Evolutionary conservation across 306 rosid genomes (phyloP), one percentile per base, ranked within the genome.

Genomic region (Quercus cerris): DNA sequence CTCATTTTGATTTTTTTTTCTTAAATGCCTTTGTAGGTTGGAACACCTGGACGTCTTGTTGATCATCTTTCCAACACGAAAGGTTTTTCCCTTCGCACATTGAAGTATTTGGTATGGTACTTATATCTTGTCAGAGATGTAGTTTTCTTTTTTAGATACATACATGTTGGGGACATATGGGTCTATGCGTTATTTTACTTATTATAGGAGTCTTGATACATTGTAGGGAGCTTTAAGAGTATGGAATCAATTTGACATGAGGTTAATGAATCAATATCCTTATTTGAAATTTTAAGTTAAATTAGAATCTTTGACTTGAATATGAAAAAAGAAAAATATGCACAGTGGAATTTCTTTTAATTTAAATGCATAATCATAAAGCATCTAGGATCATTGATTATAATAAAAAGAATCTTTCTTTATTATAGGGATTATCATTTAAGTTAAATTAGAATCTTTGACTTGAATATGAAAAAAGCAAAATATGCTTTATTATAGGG

Each of bases 11-110:
- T 67, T 19, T 18, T 35, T 22, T 28, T 18, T 35, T 12, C 31
- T 64, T 30, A 15, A 41, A 27, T 82, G 46, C 25, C 75, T 31
- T 78, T 79, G 81, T 81, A 94, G 99, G 97, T 94, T 77, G 92
- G 89, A 69, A 94, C 99, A 22, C 97, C 99, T 76, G 97, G 99
- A 51, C 97, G 97, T 9, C 90, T 94, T 83, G 73, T 93, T 83
- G 99, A 94, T 86, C 99, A 94, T 86, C 85, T 94, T 9, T 74
- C 89, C 75, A 80, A 91, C 77, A 94, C 95, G 6, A 93, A 91
- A 73, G 97, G 99, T 27, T 94, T 91, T 86, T 86, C 95, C 71
- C 89, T 94, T 55, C 75, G 81, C 54, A 63, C 84, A 51, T 76
- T 91, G 81, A 93, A 89, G 81, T 94, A 86, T 85, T 85, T 94